Percentiles rank a stretch among this genome's conserved stretches.
These are phyloP conservation scores for Trametes elegans DNA, from an alignment of 768 basidiomycete species.

Conservation along the genomic window DNA sequence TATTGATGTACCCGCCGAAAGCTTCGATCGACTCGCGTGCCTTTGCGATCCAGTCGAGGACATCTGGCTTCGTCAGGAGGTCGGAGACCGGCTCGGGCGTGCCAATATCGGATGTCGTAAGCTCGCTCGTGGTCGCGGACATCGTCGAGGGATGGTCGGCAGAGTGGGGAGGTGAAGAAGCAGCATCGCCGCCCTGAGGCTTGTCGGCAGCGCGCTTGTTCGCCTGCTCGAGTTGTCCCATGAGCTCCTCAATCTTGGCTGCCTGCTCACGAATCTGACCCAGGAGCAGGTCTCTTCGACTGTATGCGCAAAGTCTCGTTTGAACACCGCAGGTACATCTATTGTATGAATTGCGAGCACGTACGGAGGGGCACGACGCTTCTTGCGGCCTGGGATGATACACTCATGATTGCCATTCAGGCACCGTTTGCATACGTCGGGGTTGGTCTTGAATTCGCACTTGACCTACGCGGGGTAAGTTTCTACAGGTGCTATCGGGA, in stretches of 20 bases:
- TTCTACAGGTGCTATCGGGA: neutral
- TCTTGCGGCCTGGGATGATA: conserved; percentile 80
- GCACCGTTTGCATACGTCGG: conserved; percentile 76
- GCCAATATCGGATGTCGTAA: conserved; percentile 24
- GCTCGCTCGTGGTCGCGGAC: conserved; percentile 15
- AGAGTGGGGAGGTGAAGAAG: conserved; percentile 12
- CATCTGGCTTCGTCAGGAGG: conserved; percentile 49
- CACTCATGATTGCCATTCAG: conserved; percentile 70
- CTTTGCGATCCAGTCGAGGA: conserved; percentile 76
- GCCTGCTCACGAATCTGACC: conserved; percentile 76
- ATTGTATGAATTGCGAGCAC: conserved; percentile 26
- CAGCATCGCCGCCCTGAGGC: conserved; percentile 1
- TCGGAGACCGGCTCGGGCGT: conserved; percentile 17
- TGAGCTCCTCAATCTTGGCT: conserved; percentile 66
- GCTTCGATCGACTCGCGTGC: conserved; percentile 67
- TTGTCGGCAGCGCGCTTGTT: conserved; percentile 28
- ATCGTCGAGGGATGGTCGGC: conserved; percentile 17
- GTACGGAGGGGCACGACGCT: conserved; percentile 76
- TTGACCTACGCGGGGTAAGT: conserved; percentile 50
- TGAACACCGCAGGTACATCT: neutral
- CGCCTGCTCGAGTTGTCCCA: conserved; percentile 60
- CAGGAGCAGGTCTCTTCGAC: conserved; percentile 79
- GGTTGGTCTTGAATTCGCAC: conserved; percentile 73
- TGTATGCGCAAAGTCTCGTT: conserved; percentile 26
- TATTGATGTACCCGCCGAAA: conserved; percentile 64